These are phyloP conservation scores for Jasminum sambac DNA, from an alignment of 257 asterid species.

Conservation along the genomic window DNA sequence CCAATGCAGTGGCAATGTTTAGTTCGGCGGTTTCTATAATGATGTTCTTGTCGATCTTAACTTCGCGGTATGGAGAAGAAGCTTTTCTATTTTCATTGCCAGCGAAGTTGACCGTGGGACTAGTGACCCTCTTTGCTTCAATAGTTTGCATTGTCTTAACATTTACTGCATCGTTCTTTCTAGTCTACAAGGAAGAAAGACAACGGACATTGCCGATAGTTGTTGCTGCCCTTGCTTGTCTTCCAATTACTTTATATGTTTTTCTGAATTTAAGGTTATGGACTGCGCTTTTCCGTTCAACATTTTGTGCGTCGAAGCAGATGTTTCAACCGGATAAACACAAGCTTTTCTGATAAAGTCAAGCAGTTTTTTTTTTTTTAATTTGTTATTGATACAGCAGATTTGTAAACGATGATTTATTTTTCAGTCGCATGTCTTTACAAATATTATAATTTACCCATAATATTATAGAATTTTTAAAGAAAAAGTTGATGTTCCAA, in stretches of 20 bases:
- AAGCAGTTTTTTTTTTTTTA: too few species aligned
- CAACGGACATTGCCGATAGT: not conserved
- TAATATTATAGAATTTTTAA: too few species aligned
- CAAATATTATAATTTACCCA: too few species aligned
- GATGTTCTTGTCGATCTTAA: constrained; percentile 27
- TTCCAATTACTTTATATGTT: too few species aligned
- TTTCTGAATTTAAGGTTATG: not conserved
- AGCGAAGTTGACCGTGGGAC: constrained; percentile 12
- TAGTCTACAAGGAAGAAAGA: constrained; percentile 4
- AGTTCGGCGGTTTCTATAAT: constrained; percentile 15
- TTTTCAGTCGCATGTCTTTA: too few species aligned
- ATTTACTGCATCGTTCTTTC: constrained; percentile 20
- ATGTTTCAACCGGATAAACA: too few species aligned
- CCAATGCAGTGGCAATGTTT: constrained; percentile 24
- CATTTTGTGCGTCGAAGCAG: too few species aligned
- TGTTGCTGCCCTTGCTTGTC: constrained; percentile 8
- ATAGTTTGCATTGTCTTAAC: constrained; percentile 12
- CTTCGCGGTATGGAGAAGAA: constrained; percentile 7
- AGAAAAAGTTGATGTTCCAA: too few species aligned
- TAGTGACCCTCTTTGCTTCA: not conserved
- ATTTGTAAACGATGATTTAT: too few species aligned
- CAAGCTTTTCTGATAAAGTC: too few species aligned
- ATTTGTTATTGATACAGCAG: too few species aligned
- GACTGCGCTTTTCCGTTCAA: too few species aligned
- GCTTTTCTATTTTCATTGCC: constrained; percentile 21